phyloP scores from a whole-genome alignment of 1,284 basidiomycete species.

The Psilocybe mexicana region DNA sequence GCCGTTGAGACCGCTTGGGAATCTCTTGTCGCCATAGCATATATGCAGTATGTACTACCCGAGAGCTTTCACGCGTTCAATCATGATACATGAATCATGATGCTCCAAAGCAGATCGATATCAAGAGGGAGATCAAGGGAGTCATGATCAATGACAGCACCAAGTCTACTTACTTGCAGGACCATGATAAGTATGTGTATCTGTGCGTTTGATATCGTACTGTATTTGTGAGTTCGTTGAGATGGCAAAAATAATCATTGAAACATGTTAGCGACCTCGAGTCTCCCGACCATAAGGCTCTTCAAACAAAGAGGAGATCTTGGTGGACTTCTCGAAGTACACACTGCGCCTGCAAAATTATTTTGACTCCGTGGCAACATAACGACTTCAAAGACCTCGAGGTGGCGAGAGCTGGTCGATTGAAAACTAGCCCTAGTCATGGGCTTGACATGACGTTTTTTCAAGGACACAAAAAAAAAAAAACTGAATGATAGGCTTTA shows the following conservation, averaged over 20 bases:
- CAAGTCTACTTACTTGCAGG: neutral
- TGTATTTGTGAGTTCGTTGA: neutral
- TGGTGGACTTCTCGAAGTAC: neutral
- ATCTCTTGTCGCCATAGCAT: neutral
- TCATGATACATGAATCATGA: neutral
- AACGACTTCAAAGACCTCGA: neutral
- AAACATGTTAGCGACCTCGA: neutral
- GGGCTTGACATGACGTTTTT: neutral
- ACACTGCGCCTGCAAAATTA: neutral
- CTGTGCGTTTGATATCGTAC: neutral
- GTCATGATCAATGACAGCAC: neutral
- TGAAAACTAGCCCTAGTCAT: neutral
- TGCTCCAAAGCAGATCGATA: constrained; percentile 1
- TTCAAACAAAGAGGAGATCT: neutral
- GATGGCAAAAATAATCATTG: neutral
- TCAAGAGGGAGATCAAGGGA: neutral
- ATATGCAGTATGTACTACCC: neutral
- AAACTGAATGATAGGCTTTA: constrained; percentile 5
- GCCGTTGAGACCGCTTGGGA: neutral
- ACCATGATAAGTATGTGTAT: neutral
- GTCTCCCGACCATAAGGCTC: neutral
- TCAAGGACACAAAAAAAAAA: neutral
- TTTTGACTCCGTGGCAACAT: neutral
- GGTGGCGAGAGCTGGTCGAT: neutral
- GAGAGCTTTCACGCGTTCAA: neutral